Conservation (phyloP, 305 asterid species). For the Fraxinus dipetala region DNA sequence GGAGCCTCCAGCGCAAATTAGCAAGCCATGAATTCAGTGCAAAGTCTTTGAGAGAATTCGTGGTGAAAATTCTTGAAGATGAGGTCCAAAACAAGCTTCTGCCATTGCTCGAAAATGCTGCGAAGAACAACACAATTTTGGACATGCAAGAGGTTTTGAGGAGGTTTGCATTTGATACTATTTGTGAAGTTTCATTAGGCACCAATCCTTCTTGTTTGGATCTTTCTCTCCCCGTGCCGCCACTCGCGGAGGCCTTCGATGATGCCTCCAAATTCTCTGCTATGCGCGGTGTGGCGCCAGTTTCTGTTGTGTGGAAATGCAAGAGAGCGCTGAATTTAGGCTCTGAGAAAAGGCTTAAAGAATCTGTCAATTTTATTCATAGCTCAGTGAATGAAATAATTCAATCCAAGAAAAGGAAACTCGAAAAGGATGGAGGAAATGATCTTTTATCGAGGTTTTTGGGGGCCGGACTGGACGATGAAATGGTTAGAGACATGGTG, state of each 20-base stretch:
- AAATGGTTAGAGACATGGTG: slow-evolving; percentile 53
- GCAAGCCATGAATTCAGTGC: slow-evolving; percentile 64
- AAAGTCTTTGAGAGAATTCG: slow-evolving; percentile 39
- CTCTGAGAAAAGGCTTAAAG: slow-evolving; percentile 47
- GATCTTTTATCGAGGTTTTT: slow-evolving; percentile 52
- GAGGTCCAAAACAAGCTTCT: slow-evolving; percentile 42
- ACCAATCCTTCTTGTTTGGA: slow-evolving; percentile 48
- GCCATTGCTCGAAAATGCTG: slow-evolving; percentile 42
- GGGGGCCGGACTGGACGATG: slow-evolving; percentile 38
- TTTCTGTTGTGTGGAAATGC: slow-evolving; percentile 53
- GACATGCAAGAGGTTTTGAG: slow-evolving; percentile 72
- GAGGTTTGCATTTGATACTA: slow-evolving; percentile 57
- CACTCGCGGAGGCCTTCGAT: slow-evolving; percentile 54
- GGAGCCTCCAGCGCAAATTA: slow-evolving; percentile 64
- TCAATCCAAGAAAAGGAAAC: slow-evolving; percentile 24
- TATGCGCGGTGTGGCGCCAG: slow-evolving; percentile 51
- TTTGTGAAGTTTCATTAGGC: slow-evolving; percentile 57
- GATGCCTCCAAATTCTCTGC: slow-evolving; percentile 55
- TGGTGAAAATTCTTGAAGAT: slow-evolving; percentile 36
- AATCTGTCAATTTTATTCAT: slow-evolving; percentile 39
- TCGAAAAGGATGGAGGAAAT: not conserved
- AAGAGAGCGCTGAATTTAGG: slow-evolving; percentile 51
- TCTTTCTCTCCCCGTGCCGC: slow-evolving; percentile 33
- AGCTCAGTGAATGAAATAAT: slow-evolving; percentile 41
- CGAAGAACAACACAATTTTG: slow-evolving; percentile 6